Evolutionary conservation across 2,329 filamentous ascomycete species (phyloP), one percentile per base, ranked within the genome.

Genomic region (Cladorrhinum sp.): DNA sequence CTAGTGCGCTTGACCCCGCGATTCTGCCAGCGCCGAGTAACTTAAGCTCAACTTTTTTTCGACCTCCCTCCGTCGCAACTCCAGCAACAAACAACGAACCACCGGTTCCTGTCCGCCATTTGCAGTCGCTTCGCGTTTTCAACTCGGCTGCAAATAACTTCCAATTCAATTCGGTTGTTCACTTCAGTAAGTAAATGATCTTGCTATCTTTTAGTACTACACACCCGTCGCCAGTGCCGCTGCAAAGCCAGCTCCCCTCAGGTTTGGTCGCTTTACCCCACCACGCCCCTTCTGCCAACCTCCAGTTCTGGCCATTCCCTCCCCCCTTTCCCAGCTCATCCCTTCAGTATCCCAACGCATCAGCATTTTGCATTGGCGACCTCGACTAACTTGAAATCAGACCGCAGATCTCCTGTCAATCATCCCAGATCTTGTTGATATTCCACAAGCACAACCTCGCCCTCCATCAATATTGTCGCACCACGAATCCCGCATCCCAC

Each of bases 21-120:
- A 67, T 67, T 64, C 65, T 67, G 65, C 65, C 65, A 14, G 36
- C 54, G n/a, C 33, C 57, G 36, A 60, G 28, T 21, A 54, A 54
- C 50, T 53, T 59, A 5, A 36, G 33, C 33, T 55, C 42, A 39
- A 28, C 39, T 42, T 60, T 55, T 50, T 52, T 46, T 60, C 20
- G 21, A 60, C 39, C 51, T 61, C 39, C 14, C 39, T 14, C 8
- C 30, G 18, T 46, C n/a, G n/a, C 42, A 46, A 20, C n/a, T 46
- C 24, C 18, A 55, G n/a, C 14, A 30, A 56, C 39, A 12, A 30
- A 49, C 33, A 36, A 36, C 33, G 10, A 30, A 10, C 26, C 5
- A 30, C 10, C 26, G 4, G 26, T 36, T 36, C 12, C 33, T 9
- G 8, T 36, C 33, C 33, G 12, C 9, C 12, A 16, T 36, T 36